These are phyloP conservation scores for Caloboletus inedulis DNA, from an alignment of 1,284 basidiomycete species.

Conservation along the genomic window DNA sequence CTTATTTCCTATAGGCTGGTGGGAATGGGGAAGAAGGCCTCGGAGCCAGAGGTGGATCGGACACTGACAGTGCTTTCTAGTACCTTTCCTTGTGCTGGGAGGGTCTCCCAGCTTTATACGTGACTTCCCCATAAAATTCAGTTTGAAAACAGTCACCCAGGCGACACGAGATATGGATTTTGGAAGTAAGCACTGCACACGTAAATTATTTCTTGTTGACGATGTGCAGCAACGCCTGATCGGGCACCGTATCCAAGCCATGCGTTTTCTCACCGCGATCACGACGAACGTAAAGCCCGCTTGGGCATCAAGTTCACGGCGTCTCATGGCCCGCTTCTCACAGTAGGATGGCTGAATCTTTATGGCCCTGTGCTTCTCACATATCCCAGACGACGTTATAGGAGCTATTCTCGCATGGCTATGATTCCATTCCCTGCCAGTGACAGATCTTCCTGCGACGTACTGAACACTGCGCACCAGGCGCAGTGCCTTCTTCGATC, in stretches of 20 bases:
- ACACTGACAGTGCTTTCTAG: constrained; percentile 9
- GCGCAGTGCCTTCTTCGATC: constrained; percentile 31
- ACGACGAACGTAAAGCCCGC: constrained; percentile 15
- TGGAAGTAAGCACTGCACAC: constrained; percentile 18
- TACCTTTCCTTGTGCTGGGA: constrained; percentile 1
- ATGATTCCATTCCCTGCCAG: constrained; percentile 25
- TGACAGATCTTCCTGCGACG: constrained; percentile 20
- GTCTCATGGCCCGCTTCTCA: constrained; percentile 21
- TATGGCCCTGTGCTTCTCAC: constrained; percentile 20
- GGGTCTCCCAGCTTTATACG: constrained; percentile 27
- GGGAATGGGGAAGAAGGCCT: constrained; percentile 12
- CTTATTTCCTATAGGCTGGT: constrained; percentile 10
- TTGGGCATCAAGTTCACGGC: constrained; percentile 8
- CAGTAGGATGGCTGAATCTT: constrained; percentile 11
- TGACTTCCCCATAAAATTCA: constrained; percentile 11
- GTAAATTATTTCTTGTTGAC: constrained; percentile 18
- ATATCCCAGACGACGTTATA: constrained; percentile 12
- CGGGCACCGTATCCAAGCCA: constrained; percentile 21
- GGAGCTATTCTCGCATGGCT: constrained; percentile 17
- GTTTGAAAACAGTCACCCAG: constrained; percentile 25
- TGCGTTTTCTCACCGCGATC: constrained; percentile 20
- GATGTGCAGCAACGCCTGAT: constrained; percentile 17
- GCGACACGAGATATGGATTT: constrained; percentile 20
- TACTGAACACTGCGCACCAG: constrained; percentile 15
- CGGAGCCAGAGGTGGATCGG: constrained; percentile 4